Evolutionary conservation across 306 rosid species (phyloP).

Genomic region (Carpinus fangiana): DNA sequence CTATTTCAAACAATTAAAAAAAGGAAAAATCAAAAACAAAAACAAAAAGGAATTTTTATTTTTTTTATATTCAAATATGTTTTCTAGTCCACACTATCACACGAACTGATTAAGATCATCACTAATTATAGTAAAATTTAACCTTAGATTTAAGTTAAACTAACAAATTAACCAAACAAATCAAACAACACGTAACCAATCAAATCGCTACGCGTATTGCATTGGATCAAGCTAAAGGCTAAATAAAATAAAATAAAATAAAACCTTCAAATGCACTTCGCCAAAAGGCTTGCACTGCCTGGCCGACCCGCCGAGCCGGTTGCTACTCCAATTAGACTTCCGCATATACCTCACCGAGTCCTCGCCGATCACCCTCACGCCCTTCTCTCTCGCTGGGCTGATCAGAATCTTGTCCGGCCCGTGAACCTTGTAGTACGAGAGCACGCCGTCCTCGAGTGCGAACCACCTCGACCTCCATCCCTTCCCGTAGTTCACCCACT

Average conservation of each 20-base stretch:
- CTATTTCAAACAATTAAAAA: neutral
- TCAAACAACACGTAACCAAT: neutral
- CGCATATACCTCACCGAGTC: constrained; percentile 67
- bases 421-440: constrained; percentile 93
- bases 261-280: constrained; percentile 94
- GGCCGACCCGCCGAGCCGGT: constrained; percentile 41
- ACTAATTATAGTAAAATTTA: neutral
- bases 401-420: constrained; percentile 93
- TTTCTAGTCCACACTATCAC: neutral
- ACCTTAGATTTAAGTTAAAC: neutral
- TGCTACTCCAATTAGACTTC: constrained; percentile 74
- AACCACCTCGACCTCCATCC: constrained; percentile 99
- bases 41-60: too few species aligned
- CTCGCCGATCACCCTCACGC: constrained; percentile 84
- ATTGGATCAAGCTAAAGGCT: constrained; percentile 1
- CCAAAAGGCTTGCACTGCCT: constrained; percentile 90
- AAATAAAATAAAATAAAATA: neutral
- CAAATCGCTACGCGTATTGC: neutral
- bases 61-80: neutral
- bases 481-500: constrained; percentile 98
- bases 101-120: neutral
- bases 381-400: constrained; percentile 80
- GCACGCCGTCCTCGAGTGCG: constrained; percentile 90
- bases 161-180: neutral
- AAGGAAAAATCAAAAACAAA: too few species aligned